Evolutionary conservation across 768 basidiomycete genomes (phyloP), one percentile per base, ranked within the genome.

Genomic region (Tubosaeta sp.): DNA sequence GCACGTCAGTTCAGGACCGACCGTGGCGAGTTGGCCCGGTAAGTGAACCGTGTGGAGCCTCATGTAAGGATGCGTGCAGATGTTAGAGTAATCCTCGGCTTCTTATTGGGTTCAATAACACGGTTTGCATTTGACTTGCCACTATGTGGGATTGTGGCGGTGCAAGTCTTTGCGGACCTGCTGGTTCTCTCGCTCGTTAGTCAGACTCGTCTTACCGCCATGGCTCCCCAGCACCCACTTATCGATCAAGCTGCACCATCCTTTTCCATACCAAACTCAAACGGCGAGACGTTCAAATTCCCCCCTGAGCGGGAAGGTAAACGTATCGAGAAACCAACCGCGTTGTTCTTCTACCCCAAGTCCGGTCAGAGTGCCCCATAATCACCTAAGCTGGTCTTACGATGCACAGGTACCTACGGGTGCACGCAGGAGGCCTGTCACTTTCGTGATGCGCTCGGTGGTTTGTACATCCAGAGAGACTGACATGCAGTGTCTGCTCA

Each of bases 381-480:
- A 26, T 39, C 6, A 1, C n/a, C 11, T n/a, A 34, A 17, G 13
- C 19, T 39, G 27, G 47, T 48, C 43, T 38, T 25, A 31, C 49
- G 25, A 42, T 33, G 39, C 42, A 43, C 65, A 84, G 88, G 84
- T 6, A 81, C 88, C 2, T 84, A 74, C 46, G 89, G 86, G 6
- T 92, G 91, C 68, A 94, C 88, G 16, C 84, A 78, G 61, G 84
- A 93, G 67, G 90, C 86, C 2, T 91, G 89, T 60, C 76, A 83
- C 48, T 91, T 94, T 68, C 80, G 91, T 25, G 87, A 93, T 71
- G 88, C 88, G 4, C 70, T 88, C 39, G 79, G 73, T 33, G 81
- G 86, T 86, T 52, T 51, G 79, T 65, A 4, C 22, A 5, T 50
- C 43, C 44, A 46, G 17, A 32, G 42, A 55, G 34, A 44, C 25